Percentiles rank a stretch among this genome's conserved stretches.
Conservation (phyloP, 23 red algal genomes). For the Chondrus crispus region DNA sequence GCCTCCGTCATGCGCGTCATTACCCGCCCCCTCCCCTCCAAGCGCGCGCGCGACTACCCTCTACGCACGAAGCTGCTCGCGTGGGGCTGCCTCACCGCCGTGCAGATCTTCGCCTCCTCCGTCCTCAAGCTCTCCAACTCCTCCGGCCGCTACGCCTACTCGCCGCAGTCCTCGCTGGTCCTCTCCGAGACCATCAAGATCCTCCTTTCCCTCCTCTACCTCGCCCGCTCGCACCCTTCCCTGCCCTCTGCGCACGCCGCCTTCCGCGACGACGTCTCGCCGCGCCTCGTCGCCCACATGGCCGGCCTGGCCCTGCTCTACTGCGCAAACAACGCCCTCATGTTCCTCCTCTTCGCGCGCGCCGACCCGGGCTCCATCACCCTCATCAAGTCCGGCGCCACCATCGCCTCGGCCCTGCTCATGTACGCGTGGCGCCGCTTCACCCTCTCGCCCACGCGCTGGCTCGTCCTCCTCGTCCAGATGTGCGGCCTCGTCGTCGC, state of each 20-base stretch:
- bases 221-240: not conserved
- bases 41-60: not conserved
- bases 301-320: slow-evolving; percentile 13
- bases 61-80: slow-evolving; percentile 24
- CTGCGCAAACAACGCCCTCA: slow-evolving; percentile 31
- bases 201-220: not conserved
- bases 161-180: slow-evolving; percentile 33
- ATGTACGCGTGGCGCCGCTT: slow-evolving; percentile 31
- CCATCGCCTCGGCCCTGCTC: slow-evolving; percentile 15
- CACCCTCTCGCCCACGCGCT: not conserved
- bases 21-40: not conserved
- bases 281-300: slow-evolving; percentile 2
- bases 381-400: slow-evolving; percentile 24
- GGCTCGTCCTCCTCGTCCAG: slow-evolving; percentile 30
- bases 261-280: not conserved
- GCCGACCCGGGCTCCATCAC: slow-evolving; percentile 44
- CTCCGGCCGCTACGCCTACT: slow-evolving; percentile 10
- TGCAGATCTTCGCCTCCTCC: slow-evolving; percentile 29
- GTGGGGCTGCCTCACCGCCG: not conserved
- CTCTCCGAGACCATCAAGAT: slow-evolving; percentile 41
- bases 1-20: slow-evolving; percentile 30
- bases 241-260: not conserved
- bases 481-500: slow-evolving; percentile 25
- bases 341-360: slow-evolving; percentile 39
- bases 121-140: slow-evolving; percentile 21